phyloP scores from a whole-genome alignment of 495 filamentous ascomycete genomes.

The Durotheca rogersii region DNA sequence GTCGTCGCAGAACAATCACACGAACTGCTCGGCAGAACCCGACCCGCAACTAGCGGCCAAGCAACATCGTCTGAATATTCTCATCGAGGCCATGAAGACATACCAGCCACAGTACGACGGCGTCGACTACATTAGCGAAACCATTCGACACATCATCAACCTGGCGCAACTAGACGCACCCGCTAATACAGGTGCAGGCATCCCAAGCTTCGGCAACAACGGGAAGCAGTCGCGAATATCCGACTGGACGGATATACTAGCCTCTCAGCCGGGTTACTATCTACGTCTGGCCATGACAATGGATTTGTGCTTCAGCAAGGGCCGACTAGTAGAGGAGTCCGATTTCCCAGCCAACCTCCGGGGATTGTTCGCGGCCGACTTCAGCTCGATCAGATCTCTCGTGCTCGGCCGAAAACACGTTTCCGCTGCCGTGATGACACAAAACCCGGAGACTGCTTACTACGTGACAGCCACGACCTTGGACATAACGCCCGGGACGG shows the following conservation, averaged over 20 bases:
- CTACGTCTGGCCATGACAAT: constrained; percentile 39
- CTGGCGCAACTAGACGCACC: constrained; percentile 34
- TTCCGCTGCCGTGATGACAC: not conserved
- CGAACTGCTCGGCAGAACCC: constrained; percentile 3
- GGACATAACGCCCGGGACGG: constrained; percentile 27
- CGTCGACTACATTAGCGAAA: constrained; percentile 39
- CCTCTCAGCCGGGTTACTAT: constrained; percentile 34
- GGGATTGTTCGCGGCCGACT: constrained; percentile 35
- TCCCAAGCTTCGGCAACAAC: constrained; percentile 6
- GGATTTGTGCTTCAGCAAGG: constrained; percentile 38
- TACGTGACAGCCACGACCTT: constrained; percentile 13
- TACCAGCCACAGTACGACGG: constrained; percentile 41
- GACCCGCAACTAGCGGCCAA: constrained; percentile 31
- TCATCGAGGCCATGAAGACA: constrained; percentile 41
- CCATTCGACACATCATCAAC: constrained; percentile 39
- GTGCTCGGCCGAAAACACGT: constrained; percentile 11
- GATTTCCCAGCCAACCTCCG: constrained; percentile 37
- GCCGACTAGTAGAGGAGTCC: constrained; percentile 32
- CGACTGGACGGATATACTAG: constrained; percentile 39
- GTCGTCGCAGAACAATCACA: constrained; percentile 31
- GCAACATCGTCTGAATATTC: constrained; percentile 40
- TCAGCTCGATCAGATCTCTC: constrained; percentile 33
- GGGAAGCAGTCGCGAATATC: constrained; percentile 30
- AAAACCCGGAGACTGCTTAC: not conserved
- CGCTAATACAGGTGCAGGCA: constrained; percentile 6